A percentile compares a stretch with the other conserved stretches of the same genome.
Evolutionary conservation across 805 yeast genomes (phyloP).

Genomic region (Suhomyces faveliae): DNA sequence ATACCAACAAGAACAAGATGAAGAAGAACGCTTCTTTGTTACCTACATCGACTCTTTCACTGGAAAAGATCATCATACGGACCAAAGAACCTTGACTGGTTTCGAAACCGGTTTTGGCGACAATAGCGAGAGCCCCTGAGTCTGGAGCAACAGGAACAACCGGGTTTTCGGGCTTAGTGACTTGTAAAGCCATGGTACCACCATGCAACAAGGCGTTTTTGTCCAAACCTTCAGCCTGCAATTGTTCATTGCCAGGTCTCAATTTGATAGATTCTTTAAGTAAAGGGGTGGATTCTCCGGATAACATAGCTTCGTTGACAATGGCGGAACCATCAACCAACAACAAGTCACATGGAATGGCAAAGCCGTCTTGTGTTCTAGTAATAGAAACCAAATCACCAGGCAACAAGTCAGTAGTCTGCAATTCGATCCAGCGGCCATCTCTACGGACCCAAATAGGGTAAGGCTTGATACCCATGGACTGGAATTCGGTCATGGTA

Average conservation of each 20-base stretch:
- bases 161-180: conserved; percentile 61
- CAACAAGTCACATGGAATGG: conserved; percentile 90
- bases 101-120: conserved; percentile 94
- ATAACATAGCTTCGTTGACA: conserved; percentile 97
- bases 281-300: conserved; percentile 97
- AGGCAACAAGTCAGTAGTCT: conserved; percentile 78
- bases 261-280: conserved; percentile 86
- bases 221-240: conserved; percentile 81
- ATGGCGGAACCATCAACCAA: conserved; percentile 88
- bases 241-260: conserved; percentile 67
- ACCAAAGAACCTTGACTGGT: conserved; percentile 97
- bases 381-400: conserved; percentile 87
- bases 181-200: conserved; percentile 95
- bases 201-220: conserved; percentile 88
- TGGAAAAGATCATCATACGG: conserved; percentile 94
- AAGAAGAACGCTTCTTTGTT: conserved; percentile 92
- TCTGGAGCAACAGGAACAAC: conserved; percentile 74
- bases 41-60: conserved; percentile 95
- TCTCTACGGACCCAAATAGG: conserved; percentile 70
- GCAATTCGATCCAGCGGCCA: conserved; percentile 62
- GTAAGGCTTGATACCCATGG: conserved; percentile 96
- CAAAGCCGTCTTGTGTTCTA: conserved; percentile 87
- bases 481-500: conserved; percentile 92
- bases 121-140: conserved; percentile 86
- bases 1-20: conserved; percentile 81